Percentiles rank a stretch among this genome's conserved stretches.
Conservation (phyloP, 2,329 filamentous ascomycete genomes). For the Pseudogymnoascus sp. region DNA sequence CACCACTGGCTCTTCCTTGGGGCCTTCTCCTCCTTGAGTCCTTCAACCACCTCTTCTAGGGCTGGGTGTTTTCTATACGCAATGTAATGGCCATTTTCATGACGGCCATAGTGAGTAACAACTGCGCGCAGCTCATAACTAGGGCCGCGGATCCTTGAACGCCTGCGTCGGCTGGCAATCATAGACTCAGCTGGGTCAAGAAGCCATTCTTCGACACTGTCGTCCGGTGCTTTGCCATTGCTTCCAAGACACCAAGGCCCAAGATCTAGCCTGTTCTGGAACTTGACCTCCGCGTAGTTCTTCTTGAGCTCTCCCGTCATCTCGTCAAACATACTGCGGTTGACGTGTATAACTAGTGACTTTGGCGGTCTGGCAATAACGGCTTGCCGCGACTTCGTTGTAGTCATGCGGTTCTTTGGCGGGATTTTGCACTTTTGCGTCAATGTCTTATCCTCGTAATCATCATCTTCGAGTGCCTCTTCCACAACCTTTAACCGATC, state of each 20-base stretch:
- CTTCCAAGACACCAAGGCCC: constrained; percentile 79
- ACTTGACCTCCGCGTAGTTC: constrained; percentile 71
- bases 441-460: constrained; percentile 65
- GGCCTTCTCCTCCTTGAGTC: constrained; percentile 17
- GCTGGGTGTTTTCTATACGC: constrained; percentile 69
- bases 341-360: constrained; percentile 78
- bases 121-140: constrained; percentile 75
- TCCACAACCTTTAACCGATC: constrained; percentile 58
- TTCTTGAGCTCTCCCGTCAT: constrained; percentile 71
- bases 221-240: constrained; percentile 17
- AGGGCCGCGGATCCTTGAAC: constrained; percentile 46
- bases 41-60: constrained; percentile 18
- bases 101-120: constrained; percentile 79
- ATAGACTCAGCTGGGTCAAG: constrained; percentile 63
- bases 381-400: constrained; percentile 83
- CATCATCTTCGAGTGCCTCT: constrained; percentile 65
- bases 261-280: constrained; percentile 66
- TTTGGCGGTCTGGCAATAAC: constrained; percentile 76
- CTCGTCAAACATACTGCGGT: constrained; percentile 86
- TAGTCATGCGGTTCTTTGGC: constrained; percentile 59
- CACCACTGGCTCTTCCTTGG: constrained; percentile 58
- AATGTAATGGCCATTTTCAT: constrained; percentile 94
- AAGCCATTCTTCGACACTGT: constrained; percentile 55
- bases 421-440: constrained; percentile 56
- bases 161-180: constrained; percentile 49